These are phyloP conservation scores for Fomitopsis betulina DNA, from an alignment of 1,284 basidiomycete genomes.

Conservation along the genomic window DNA sequence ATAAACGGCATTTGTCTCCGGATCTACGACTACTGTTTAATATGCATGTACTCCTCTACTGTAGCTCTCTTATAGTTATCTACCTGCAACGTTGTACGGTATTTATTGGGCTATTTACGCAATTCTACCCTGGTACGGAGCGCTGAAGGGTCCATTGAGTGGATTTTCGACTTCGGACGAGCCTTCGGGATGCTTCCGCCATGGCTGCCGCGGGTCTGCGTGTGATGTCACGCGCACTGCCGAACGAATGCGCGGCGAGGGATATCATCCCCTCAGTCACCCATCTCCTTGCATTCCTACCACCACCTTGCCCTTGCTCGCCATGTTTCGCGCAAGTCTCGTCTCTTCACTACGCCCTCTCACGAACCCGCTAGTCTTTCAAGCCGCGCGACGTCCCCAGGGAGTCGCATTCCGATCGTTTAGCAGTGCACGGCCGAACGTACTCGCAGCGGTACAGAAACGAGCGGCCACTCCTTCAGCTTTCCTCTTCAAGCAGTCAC, in stretches of 20 bases:
- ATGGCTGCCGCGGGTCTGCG: neutral
- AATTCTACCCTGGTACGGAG: neutral
- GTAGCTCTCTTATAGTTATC: neutral
- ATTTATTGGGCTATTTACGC: neutral
- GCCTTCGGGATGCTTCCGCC: too few relatives aligned
- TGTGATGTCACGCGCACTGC: conserved; percentile 6
- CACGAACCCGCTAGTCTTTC: conserved; percentile 11
- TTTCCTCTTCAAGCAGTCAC: conserved; percentile 23
- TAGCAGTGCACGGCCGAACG: conserved; percentile 28
- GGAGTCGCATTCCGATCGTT: conserved; percentile 22
- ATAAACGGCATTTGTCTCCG: conserved; percentile 3
- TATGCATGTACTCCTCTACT: neutral
- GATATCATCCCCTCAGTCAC: neutral
- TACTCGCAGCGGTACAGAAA: conserved; percentile 24
- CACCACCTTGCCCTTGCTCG: neutral
- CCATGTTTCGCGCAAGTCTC: conserved; percentile 32
- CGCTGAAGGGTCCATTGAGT: neutral
- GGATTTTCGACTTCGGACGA: neutral
- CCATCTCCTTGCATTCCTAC: neutral
- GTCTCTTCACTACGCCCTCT: conserved; percentile 23
- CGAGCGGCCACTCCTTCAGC: conserved; percentile 18
- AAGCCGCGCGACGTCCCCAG: conserved; percentile 14
- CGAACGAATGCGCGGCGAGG: conserved; percentile 3
- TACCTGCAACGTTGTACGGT: neutral
- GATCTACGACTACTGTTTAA: neutral